phyloP scores from a whole-genome alignment of 805 yeast genomes.

The Candida odintsovae region DNA sequence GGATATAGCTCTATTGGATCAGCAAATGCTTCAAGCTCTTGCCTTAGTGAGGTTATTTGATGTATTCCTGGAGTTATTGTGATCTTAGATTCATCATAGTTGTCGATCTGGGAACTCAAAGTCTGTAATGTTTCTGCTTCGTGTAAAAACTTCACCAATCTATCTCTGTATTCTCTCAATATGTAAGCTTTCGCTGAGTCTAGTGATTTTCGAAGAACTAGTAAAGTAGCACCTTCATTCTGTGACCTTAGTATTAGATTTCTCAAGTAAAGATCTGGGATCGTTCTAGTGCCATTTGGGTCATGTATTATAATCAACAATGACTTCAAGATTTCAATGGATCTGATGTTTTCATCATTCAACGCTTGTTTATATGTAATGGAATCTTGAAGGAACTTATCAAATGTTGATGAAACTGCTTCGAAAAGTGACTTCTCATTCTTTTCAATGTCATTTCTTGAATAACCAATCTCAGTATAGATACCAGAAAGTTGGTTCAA shows the following conservation, averaged over 20 bases:
- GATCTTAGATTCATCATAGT: slow-evolving; percentile 1
- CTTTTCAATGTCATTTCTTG: slow-evolving; percentile 39
- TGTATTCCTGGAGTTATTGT: slow-evolving; percentile 15
- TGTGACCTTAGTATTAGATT: slow-evolving; percentile 26
- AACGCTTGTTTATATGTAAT: slow-evolving; percentile 30
- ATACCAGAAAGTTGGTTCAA: slow-evolving; percentile 38
- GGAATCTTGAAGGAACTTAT: slow-evolving; percentile 34
- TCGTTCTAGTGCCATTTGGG: slow-evolving; percentile 31
- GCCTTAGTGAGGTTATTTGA: slow-evolving; percentile 4
- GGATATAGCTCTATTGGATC: slow-evolving; percentile 16
- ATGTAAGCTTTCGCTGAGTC: slow-evolving; percentile 27
- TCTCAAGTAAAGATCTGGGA: slow-evolving; percentile 36
- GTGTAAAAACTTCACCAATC: slow-evolving; percentile 20
- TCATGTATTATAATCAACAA: slow-evolving; percentile 30
- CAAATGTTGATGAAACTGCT: slow-evolving; percentile 43
- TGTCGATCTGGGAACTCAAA: slow-evolving; percentile 7
- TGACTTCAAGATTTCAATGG: slow-evolving; percentile 23
- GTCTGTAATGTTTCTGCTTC: slow-evolving; percentile 4
- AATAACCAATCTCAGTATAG: slow-evolving; percentile 50
- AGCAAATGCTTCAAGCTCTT: slow-evolving; percentile 2
- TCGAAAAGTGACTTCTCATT: slow-evolving; percentile 47
- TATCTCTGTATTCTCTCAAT: slow-evolving; percentile 26
- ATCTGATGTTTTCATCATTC: slow-evolving; percentile 24
- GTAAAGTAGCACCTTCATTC: slow-evolving; percentile 25
- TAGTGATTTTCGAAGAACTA: slow-evolving; percentile 28